phyloP scores from a whole-genome alignment of 805 yeast species.

The Saccharomycopsis schoenii region DNA sequence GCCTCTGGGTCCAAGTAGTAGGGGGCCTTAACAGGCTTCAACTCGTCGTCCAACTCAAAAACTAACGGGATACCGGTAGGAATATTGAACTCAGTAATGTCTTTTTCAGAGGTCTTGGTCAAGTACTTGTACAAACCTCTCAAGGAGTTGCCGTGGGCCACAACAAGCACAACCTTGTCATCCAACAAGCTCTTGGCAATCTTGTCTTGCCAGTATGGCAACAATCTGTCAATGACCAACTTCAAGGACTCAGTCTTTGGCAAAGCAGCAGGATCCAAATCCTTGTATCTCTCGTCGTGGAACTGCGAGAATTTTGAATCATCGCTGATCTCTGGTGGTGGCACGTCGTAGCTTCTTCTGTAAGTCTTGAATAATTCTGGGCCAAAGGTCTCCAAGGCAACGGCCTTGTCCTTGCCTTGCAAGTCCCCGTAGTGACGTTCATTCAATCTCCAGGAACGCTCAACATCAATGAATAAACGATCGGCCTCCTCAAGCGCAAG shows the following conservation, averaged over 20 bases:
- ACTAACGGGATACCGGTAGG: constrained; percentile 99
- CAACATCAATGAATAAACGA: constrained; percentile 81
- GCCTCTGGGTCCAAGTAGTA: constrained; percentile 99
- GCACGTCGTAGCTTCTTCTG: constrained; percentile 96
- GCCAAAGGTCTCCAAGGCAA: constrained; percentile 79
- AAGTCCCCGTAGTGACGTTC: constrained; percentile 99
- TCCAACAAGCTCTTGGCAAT: constrained; percentile 74
- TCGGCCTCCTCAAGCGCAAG: constrained; percentile 84
- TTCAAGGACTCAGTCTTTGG: constrained; percentile 94
- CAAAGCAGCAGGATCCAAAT: constrained; percentile 74
- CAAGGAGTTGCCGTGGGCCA: constrained; percentile 98
- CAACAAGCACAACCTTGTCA: constrained; percentile 85
- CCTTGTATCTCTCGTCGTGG: constrained; percentile 76
- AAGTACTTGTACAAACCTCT: constrained; percentile 94
- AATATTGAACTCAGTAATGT: constrained; percentile 88
- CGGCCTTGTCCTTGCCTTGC: constrained; percentile 98
- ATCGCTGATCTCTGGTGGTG: constrained; percentile 83
- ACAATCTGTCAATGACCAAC: constrained; percentile 89
- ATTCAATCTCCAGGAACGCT: constrained; percentile 95
- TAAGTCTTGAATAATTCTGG: constrained; percentile 88
- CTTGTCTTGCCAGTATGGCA: constrained; percentile 94
- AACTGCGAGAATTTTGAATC: constrained; percentile 74
- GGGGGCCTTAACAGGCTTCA: constrained; percentile 85
- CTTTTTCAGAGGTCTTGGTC: constrained; percentile 85
- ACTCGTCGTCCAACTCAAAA: constrained; percentile 79